Conservation (phyloP, 441 rosid species). For the Bocquillonia castaneifolia region DNA sequence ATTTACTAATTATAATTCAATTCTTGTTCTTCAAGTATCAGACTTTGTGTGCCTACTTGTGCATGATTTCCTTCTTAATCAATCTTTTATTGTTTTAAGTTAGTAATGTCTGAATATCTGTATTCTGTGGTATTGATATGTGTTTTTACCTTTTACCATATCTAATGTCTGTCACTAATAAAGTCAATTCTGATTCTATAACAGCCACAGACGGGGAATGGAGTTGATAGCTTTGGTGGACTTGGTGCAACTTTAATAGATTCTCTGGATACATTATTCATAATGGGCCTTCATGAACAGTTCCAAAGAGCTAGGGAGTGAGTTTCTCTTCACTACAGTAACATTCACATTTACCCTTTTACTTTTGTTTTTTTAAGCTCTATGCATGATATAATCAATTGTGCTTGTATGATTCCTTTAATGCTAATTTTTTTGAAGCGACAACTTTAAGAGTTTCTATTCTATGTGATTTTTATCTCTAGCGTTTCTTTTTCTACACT, state of each 20-base stretch:
- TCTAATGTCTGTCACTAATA: background rate
- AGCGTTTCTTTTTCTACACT: background rate
- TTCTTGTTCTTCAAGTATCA: background rate
- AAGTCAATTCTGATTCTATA: constrained; percentile 8
- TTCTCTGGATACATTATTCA: constrained; percentile 83
- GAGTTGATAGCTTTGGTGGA: constrained; percentile 91
- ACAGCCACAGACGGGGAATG: constrained; percentile 89
- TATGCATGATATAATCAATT: background rate
- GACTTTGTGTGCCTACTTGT: background rate
- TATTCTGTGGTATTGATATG: background rate
- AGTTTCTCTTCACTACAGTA: constrained; percentile 29
- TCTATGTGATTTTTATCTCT: background rate
- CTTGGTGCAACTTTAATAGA: constrained; percentile 94
- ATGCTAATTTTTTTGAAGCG: background rate
- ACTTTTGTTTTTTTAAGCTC: background rate
- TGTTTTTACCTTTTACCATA: background rate
- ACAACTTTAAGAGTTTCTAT: background rate
- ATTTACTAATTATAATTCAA: no score
- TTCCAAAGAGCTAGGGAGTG: constrained; percentile 92
- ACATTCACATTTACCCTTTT: no score
- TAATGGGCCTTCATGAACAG: constrained; percentile 90
- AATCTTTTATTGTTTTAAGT: background rate
- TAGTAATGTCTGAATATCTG: constrained; percentile 1
- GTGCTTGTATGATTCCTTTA: background rate
- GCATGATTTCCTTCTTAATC: background rate